Percentiles rank a stretch among this genome's conserved stretches.
These are phyloP conservation scores for Aspergillus arachidicola DNA, from an alignment of 2,329 filamentous ascomycete genomes.

Conservation along the genomic window DNA sequence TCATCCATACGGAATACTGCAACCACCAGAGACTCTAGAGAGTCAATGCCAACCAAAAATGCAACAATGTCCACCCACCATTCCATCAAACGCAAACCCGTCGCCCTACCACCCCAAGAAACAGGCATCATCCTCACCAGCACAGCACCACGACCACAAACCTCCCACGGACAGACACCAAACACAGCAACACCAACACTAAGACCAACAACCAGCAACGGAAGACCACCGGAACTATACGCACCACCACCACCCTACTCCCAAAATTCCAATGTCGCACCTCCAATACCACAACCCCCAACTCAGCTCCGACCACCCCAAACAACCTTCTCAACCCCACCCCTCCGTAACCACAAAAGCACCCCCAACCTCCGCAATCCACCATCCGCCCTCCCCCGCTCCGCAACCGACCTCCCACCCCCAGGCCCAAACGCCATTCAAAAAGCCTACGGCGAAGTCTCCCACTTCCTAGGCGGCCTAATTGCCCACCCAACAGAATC, in stretches of 20 bases:
- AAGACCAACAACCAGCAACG: background rate
- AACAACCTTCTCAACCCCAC: background rate
- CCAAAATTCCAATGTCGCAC: background rate
- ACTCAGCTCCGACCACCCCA: background rate
- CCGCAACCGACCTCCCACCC: background rate
- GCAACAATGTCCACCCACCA: background rate
- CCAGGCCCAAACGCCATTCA: conserved; percentile 22
- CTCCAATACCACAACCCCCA: background rate
- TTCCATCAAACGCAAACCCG: background rate
- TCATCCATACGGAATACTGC: background rate
- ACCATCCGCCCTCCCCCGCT: background rate
- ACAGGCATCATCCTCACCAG: background rate
- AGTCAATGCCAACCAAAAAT: background rate
- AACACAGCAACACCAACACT: background rate
- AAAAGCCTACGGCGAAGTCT: conserved; percentile 54
- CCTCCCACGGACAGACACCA: background rate
- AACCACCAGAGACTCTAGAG: background rate
- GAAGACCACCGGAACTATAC: background rate
- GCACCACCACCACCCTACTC: background rate
- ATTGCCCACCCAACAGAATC: conserved; percentile 66
- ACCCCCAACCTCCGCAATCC: background rate
- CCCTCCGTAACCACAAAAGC: background rate
- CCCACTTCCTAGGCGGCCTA: conserved; percentile 67
- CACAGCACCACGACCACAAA: background rate
- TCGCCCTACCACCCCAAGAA: background rate